phyloP scores from a whole-genome alignment of 2,329 filamentous ascomycete species.

The Huntiella abstrusa region DNA sequence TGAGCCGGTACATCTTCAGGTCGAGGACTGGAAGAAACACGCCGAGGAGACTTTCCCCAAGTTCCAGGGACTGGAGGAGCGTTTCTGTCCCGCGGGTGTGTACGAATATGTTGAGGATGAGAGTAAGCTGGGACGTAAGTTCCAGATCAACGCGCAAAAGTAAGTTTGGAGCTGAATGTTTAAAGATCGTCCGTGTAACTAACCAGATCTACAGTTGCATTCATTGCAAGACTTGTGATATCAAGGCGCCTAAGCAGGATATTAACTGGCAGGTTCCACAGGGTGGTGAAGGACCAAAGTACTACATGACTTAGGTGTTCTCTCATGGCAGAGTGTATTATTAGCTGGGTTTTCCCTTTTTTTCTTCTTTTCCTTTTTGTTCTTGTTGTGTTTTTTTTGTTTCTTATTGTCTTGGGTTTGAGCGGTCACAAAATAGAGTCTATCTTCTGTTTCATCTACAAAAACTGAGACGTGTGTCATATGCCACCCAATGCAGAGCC shows the following conservation, averaged over 20 bases:
- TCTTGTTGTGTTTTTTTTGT: constrained; percentile 2
- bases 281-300: constrained; percentile 62
- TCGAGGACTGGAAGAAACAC: constrained; percentile 88
- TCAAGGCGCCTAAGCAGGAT: constrained; percentile 90
- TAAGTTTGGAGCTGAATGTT: constrained; percentile 30
- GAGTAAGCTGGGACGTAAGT: constrained; percentile 75
- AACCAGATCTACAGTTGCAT: constrained; percentile 53
- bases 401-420: constrained; percentile 3
- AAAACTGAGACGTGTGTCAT: too few relatives aligned
- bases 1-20: constrained; percentile 88
- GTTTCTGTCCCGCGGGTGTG: constrained; percentile 92
- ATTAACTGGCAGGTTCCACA: constrained; percentile 96
- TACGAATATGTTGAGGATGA: constrained; percentile 96
- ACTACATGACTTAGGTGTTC: constrained; percentile 40
- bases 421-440: too few relatives aligned
- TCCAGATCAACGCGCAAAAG: constrained; percentile 97
- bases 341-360: neutral
- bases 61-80: constrained; percentile 84
- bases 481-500: too few relatives aligned
- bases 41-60: constrained; percentile 63
- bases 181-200: neutral
- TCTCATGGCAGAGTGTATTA: neutral
- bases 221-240: constrained; percentile 98
- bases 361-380: neutral
- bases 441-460: too few relatives aligned